Evolutionary conservation across 2,329 filamentous ascomycete genomes (phyloP).

Genomic region (Stagonosporopsis cucurbitacearum): DNA sequence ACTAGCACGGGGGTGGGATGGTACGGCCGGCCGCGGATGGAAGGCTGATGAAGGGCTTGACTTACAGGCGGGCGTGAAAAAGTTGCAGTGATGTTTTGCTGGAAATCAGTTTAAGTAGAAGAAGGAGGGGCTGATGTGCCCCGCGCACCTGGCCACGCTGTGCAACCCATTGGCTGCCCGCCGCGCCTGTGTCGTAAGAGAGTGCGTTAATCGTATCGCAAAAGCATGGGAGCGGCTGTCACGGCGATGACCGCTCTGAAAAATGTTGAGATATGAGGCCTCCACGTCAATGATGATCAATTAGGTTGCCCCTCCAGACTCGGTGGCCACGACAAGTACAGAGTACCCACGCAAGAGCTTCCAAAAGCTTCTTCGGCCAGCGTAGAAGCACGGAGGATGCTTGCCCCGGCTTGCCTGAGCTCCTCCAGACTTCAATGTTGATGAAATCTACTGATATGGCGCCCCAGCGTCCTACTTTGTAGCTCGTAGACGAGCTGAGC

Average conservation of each 20-base stretch:
- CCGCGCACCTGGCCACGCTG: slow-evolving; percentile 24
- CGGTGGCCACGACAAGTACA: neutral
- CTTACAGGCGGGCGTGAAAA: slow-evolving; percentile 43
- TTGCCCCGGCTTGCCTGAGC: slow-evolving; percentile 1
- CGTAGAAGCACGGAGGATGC: neutral
- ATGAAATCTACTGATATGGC: neutral
- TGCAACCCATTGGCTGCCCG: slow-evolving; percentile 29
- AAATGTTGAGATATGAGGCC: slow-evolving; percentile 18
- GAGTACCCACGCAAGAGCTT: slow-evolving; percentile 4
- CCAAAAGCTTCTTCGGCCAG: neutral
- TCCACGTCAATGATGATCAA: slow-evolving; percentile 12
- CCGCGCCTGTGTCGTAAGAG: slow-evolving; percentile 30
- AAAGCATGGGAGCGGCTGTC: slow-evolving; percentile 25
- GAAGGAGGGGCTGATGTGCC: slow-evolving; percentile 33
- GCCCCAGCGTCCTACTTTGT: neutral
- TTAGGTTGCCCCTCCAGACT: slow-evolving; percentile 8
- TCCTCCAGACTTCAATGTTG: neutral
- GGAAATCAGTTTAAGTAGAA: slow-evolving; percentile 19
- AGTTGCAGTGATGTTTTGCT: slow-evolving; percentile 37
- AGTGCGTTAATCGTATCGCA: slow-evolving; percentile 33
- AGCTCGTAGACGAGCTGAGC: neutral
- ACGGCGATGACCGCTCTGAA: slow-evolving; percentile 14
- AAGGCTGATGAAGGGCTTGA: slow-evolving; percentile 33
- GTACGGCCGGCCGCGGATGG: slow-evolving; percentile 47
- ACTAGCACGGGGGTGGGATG: slow-evolving; percentile 33